Evolutionary conservation across 2,329 filamentous ascomycete species (phyloP).

Genomic region (Hypoxylon sp.): DNA sequence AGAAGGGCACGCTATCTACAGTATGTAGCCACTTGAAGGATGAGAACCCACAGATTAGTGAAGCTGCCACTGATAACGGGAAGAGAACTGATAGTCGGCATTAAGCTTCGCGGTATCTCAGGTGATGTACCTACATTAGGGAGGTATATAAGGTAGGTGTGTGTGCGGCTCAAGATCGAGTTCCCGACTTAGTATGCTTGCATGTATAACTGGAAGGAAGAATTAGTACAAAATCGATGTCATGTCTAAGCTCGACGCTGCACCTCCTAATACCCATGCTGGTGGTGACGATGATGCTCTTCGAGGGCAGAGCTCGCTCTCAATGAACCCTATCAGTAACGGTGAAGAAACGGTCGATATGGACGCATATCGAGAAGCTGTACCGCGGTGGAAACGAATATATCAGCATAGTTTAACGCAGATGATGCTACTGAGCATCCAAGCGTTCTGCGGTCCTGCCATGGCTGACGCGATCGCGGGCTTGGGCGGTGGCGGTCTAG

Average conservation of each 20-base stretch:
- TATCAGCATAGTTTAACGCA: constrained; percentile 64
- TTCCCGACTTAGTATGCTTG: constrained; percentile 1
- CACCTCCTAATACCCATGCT: constrained; percentile 48
- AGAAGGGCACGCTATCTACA: constrained; percentile 28
- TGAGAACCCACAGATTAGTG: constrained; percentile 36
- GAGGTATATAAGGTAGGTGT: constrained; percentile 13
- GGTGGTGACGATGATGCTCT: constrained; percentile 48
- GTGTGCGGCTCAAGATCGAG: constrained; percentile 19
- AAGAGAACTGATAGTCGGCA: constrained; percentile 17
- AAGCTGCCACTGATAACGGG: constrained; percentile 32
- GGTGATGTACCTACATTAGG: no score
- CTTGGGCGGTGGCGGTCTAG: constrained; percentile 62
- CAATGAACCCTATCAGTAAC: constrained; percentile 41
- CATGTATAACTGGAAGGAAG: constrained; percentile 1
- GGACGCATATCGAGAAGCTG: constrained; percentile 48
- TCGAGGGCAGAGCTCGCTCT: constrained; percentile 41
- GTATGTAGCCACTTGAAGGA: constrained; percentile 4
- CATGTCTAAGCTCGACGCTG: constrained; percentile 49
- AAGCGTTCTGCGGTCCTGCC: constrained; percentile 61
- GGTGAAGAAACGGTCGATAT: constrained; percentile 56
- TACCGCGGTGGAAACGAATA: constrained; percentile 61
- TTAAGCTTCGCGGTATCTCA: constrained; percentile 28
- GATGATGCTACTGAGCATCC: constrained; percentile 63
- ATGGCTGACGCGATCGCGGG: constrained; percentile 59
- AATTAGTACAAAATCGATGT: constrained; percentile 7